Base-by-base conservation (phyloP, 164 flowering plant species). In the Vitis riparia region DNA sequence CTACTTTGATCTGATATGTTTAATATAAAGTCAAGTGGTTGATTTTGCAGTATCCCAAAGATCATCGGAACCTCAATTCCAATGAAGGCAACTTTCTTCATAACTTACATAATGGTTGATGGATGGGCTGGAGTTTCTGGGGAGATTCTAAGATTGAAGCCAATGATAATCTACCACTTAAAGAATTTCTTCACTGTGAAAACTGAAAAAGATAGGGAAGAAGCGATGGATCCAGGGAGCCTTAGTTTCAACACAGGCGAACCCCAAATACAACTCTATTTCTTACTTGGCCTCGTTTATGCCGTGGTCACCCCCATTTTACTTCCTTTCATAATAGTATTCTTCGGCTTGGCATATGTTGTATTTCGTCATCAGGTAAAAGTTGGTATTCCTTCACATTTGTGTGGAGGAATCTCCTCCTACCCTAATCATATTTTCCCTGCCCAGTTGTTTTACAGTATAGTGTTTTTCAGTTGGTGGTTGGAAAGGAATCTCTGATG, bases 71-170 rank as follows among this genome's bases (percentile, higher is more conserved):
- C 73, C 47, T 81, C 97, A 11, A 93, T 94, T 65, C 98, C 98
- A 11, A 86, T 87, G 97, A 94, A 91, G 73, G 98, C 98, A 58
- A 94, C 97, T 17, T 94, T 94, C 81, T 94, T 94, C 75, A 92
- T 94, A 53, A 92, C 97, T 47, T 94, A 87, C 29, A 88, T 89
- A 62, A 94, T 94, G 98, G 92, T 94, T 27, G 98, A 94, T 78
- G 98, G 98, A 51, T 94, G 97, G 98, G 97, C 97, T 71, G 97
- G 98, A 62, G 67, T 84, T 57, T 94, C 97, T 65, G 97, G 86
- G 32, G 98, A 94, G 80, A 85, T 94, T 73, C 73, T 94, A 32
- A 82, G 95, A 73, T 67, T 92, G 75, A 86, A 83, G 65, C 97
- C 97, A 0, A 72, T 94, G 80, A 79, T 92, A 37, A 66, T 89